Evolutionary conservation across 495 filamentous ascomycete species (phyloP), one percentile per base, ranked within the genome.

Genomic region (Aspergillus haitiensis): DNA sequence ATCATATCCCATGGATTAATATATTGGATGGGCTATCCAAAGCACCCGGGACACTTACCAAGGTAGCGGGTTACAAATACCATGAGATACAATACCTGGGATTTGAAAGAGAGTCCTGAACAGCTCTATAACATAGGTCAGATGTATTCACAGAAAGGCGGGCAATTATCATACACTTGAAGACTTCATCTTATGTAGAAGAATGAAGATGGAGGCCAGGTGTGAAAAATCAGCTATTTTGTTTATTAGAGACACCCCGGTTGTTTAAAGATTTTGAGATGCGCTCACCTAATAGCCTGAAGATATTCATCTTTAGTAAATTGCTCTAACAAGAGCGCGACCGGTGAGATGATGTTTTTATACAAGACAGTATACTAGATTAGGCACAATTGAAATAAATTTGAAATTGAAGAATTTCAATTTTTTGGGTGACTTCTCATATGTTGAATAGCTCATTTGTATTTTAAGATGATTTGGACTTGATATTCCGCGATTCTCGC

Each of bases 41-140:
- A 27, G 21, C 21, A 3, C 6, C 44, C 21, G 18, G 53, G 32
- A 50, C 53, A 58, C 82, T 52, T 72, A 91, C 89, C 91, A 59
- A 97, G 84, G 76, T 98, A 98, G 59, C 94, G 84, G 49, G 92
- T 93, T 21, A 93, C 68, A 74, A 98, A 98, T 56, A 98, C 95
- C 39, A 96, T 78, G 61, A 98, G 75, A 75, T 98, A 98, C 39
- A 98, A 79, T 31, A 86, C 87, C 81, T 98, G 94, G 53, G 94
- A 96, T 73, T 98, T 98, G 82, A 98, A 97, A 6, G 94, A 98
- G 75, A 98, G 89, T 60, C 94, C 94, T 11, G 93, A 87, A 67
- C 93, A 96, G 80, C 92, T 96, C 94, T 98, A 79, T 13, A 32
- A 50, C 11, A 15, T 40, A 33, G 50, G 16, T 60, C 21, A 60